A percentile compares a stretch with the other conserved stretches of the same genome.
phyloP scores from a whole-genome alignment of 2,329 filamentous ascomycete genomes.

The Epichloe sp. region DNA sequence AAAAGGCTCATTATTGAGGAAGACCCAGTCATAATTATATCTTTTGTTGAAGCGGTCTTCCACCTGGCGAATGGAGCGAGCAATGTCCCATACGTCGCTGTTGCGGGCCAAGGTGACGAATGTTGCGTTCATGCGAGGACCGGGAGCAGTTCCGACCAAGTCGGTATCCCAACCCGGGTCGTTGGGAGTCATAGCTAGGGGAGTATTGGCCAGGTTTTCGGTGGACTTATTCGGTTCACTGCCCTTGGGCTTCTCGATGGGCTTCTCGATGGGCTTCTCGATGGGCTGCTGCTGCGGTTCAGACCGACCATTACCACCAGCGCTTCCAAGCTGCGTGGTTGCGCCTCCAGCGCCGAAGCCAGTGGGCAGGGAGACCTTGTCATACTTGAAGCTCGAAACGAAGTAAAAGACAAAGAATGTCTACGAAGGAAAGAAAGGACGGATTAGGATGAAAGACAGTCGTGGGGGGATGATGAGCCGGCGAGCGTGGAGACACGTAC shows the following conservation, averaged over 20 bases:
- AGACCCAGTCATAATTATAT: conserved; percentile 98
- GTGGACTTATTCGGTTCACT: conserved; percentile 12
- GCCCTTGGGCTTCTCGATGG: conserved; percentile 10
- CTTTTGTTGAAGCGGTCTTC: conserved; percentile 97
- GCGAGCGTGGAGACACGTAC: conserved; percentile 37
- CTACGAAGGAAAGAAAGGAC: conserved; percentile 19
- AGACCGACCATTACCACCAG: neutral
- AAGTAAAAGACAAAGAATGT: conserved; percentile 68
- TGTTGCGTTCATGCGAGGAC: conserved; percentile 84
- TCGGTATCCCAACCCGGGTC: conserved; percentile 40
- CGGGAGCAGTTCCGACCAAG: conserved; percentile 39
- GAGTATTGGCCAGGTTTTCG: conserved; percentile 20
- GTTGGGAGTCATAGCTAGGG: conserved; percentile 36
- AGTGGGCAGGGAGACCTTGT: conserved; percentile 22
- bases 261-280: conserved; percentile 8
- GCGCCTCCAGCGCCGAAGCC: neutral
- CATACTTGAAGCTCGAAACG: conserved; percentile 48
- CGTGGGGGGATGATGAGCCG: neutral
- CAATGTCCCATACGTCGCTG: conserved; percentile 90
- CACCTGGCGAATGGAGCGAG: conserved; percentile 85
- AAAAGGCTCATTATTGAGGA: conserved; percentile 92
- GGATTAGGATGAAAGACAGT: neutral
- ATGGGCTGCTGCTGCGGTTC: conserved; percentile 6
- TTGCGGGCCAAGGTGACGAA: conserved; percentile 95
- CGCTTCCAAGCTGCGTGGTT: neutral